A percentile compares a stretch with the other conserved stretches of the same genome.
Evolutionary conservation across 179 eudicot genomes (phyloP).

Genomic region (Sideroxylon spinosum): DNA sequence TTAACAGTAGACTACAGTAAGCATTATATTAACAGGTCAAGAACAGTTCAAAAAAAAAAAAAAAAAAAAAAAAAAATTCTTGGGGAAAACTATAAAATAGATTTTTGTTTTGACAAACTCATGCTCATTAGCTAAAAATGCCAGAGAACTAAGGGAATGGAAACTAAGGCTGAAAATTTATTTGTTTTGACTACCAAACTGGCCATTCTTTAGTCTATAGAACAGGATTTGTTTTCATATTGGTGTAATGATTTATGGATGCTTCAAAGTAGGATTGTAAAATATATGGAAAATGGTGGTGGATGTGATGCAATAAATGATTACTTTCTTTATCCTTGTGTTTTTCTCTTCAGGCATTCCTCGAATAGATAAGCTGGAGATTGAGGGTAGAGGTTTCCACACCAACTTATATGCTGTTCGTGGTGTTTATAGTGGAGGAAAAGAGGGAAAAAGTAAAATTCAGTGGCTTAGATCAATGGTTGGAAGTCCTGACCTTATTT

Average conservation of each 20-base stretch:
- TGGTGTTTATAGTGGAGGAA: constrained; percentile 87
- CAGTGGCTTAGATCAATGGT: constrained; percentile 99
- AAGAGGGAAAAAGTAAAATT: constrained; percentile 90
- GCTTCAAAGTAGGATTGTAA: background rate
- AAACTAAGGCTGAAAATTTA: background rate
- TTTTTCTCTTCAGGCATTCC: constrained; percentile 60
- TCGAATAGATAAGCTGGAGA: constrained; percentile 79
- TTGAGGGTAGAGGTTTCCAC: constrained; percentile 97
- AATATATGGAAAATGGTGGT: background rate
- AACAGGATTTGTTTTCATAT: too few relatives aligned
- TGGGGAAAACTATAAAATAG: background rate
- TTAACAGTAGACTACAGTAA: too few relatives aligned
- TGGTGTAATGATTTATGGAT: background rate
- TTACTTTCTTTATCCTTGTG: background rate
- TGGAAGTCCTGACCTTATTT: constrained; percentile 97
- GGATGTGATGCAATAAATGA: background rate
- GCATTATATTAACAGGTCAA: too few relatives aligned
- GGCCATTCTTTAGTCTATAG: background rate
- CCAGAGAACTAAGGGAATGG: background rate
- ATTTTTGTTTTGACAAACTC: background rate
- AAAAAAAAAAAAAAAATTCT: too few relatives aligned
- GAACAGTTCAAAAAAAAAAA: too few relatives aligned
- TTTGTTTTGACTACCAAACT: background rate
- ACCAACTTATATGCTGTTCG: constrained; percentile 91
- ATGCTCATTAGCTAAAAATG: background rate